Percentiles rank a stretch among this genome's conserved stretches.
Evolutionary conservation across 1,284 basidiomycete genomes (phyloP).

Genomic region (Coriolopsis trogii): DNA sequence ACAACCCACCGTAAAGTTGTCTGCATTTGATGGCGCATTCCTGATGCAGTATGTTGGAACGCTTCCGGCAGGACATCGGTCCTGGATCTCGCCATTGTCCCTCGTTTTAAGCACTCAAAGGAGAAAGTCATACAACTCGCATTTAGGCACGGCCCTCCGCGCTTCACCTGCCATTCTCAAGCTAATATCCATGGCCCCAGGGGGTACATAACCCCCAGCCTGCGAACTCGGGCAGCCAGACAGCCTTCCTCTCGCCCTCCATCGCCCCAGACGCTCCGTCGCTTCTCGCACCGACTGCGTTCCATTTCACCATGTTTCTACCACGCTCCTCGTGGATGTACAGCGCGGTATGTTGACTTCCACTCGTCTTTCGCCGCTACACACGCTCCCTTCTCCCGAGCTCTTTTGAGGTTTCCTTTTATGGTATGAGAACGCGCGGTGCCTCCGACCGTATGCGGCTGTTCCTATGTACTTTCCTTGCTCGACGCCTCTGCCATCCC

Average conservation of each 20-base stretch:
- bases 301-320: slow-evolving; percentile 23
- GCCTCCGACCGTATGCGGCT: slow-evolving; percentile 30
- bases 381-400: slow-evolving; percentile 22
- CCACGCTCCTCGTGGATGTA: slow-evolving; percentile 22
- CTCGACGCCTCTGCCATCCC: slow-evolving; percentile 25
- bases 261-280: slow-evolving; percentile 7
- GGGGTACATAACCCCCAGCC: slow-evolving; percentile 23
- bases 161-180: slow-evolving; percentile 12
- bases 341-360: slow-evolving; percentile 19
- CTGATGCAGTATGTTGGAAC: slow-evolving; percentile 22
- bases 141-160: slow-evolving; percentile 17
- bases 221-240: slow-evolving; percentile 7
- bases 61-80: slow-evolving; percentile 20
- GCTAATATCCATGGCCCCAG: slow-evolving; percentile 10
- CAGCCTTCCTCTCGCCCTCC: slow-evolving; percentile 13
- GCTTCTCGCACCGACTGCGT: slow-evolving; percentile 10
- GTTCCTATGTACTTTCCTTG: slow-evolving; percentile 37
- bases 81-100: slow-evolving; percentile 25
- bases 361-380: slow-evolving; percentile 19
- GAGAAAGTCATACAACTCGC: slow-evolving; percentile 23
- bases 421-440: slow-evolving; percentile 28
- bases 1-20: slow-evolving; percentile 8
- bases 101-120: slow-evolving; percentile 19
- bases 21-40: slow-evolving; percentile 14
- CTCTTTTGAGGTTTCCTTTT: slow-evolving; percentile 37